Conservation (phyloP, 805 yeast genomes). For the Hanseniaspora valbyensis region DNA sequence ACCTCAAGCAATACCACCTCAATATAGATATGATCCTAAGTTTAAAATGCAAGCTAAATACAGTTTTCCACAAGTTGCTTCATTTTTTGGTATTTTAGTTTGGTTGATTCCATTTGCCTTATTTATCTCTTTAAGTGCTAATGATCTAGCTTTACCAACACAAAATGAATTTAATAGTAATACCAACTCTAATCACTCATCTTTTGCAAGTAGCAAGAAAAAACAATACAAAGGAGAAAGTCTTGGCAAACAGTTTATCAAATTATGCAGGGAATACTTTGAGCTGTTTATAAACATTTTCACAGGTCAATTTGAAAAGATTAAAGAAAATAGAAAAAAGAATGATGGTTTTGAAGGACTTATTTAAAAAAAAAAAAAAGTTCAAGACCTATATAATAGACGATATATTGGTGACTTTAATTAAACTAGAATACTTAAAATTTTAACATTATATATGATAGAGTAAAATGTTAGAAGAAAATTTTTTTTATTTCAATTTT, state of each 20-base stretch:
- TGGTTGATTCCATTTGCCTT: conserved; percentile 92
- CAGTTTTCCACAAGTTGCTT: conserved; percentile 79
- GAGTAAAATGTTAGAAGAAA: too few species aligned
- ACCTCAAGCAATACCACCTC: conserved; percentile 49
- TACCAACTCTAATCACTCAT: conserved; percentile 20
- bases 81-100: conserved; percentile 84
- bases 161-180: conserved; percentile 26
- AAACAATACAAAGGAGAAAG: conserved; percentile 38
- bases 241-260: conserved; percentile 56
- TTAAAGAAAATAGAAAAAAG: conserved; percentile 5
- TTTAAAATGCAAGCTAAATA: conserved; percentile 61
- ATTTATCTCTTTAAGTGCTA: conserved; percentile 83
- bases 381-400: neutral
- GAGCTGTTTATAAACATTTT: conserved; percentile 13
- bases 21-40: conserved; percentile 45
- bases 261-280: conserved; percentile 36
- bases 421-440: too few species aligned
- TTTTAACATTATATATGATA: too few species aligned
- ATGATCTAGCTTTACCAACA: conserved; percentile 74
- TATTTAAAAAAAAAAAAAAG: neutral
- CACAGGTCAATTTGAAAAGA: conserved; percentile 13
- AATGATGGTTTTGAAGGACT: conserved; percentile 2
- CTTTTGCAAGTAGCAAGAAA: conserved; percentile 28
- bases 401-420: too few species aligned
- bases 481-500: too few species aligned